These are phyloP conservation scores for Heliamphora pulchella DNA, from an alignment of 179 eudicot species.

Conservation along the genomic window DNA sequence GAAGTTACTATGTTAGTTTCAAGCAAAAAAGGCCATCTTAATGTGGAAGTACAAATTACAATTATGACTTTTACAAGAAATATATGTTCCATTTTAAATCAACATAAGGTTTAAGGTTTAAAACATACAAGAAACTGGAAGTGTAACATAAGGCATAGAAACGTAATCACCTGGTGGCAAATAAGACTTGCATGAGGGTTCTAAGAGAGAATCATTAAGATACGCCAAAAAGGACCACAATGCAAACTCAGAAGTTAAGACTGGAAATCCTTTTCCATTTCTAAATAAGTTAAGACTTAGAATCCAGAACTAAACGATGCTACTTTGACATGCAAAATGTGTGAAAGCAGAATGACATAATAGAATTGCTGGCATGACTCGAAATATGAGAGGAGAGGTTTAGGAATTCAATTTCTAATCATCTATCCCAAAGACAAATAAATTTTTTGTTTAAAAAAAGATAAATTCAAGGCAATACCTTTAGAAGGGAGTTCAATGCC, in stretches of 20 bases:
- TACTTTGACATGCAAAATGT: too few species aligned
- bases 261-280: not conserved
- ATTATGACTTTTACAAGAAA: not conserved
- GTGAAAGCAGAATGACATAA: slow-evolving; percentile 4
- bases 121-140: not conserved
- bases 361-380: not conserved
- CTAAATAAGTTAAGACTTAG: not conserved
- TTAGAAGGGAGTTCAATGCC: slow-evolving; percentile 65
- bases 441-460: not conserved
- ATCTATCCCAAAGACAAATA: not conserved
- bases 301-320: not conserved
- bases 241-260: not conserved
- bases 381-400: not conserved
- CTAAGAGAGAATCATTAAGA: not conserved
- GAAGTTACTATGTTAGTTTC: not conserved
- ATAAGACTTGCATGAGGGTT: not conserved
- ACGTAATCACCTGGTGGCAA: not conserved
- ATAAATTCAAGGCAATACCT: slow-evolving; percentile 38
- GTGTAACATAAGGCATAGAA: not conserved
- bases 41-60: not conserved
- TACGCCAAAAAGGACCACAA: not conserved
- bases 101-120: not conserved
- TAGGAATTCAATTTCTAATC: not conserved
- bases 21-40: not conserved
- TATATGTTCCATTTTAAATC: not conserved